Conservation (phyloP, 2,329 filamentous ascomycete genomes). For the Aspergillus fumigatus region DNA sequence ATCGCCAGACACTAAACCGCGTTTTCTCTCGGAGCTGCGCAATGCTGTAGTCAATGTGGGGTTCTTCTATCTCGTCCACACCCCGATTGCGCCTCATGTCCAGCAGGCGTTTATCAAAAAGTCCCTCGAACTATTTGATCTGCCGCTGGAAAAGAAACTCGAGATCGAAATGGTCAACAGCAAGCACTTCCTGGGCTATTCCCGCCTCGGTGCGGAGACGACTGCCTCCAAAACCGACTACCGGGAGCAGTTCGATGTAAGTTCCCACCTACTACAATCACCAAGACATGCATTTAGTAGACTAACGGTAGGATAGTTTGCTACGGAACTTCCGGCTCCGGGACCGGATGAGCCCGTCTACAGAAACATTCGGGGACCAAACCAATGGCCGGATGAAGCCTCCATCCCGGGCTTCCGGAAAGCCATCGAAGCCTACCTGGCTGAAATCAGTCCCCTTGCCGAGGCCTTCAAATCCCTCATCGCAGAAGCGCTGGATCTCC, state of each 20-base stretch:
- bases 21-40: slow-evolving; percentile 26
- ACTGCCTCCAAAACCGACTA: slow-evolving; percentile 30
- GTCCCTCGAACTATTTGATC: slow-evolving; percentile 40
- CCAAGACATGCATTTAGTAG: slow-evolving; percentile 19
- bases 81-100: slow-evolving; percentile 18
- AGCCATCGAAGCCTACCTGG: slow-evolving; percentile 27
- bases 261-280: background rate
- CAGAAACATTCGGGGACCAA: slow-evolving; percentile 32
- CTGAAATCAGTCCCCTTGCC: slow-evolving; percentile 21
- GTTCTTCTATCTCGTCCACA: slow-evolving; percentile 33
- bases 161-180: slow-evolving; percentile 44
- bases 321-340: slow-evolving; percentile 33
- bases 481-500: slow-evolving; percentile 31
- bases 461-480: slow-evolving; percentile 26
- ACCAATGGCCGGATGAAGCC: slow-evolving; percentile 35
- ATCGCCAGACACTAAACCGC: slow-evolving; percentile 17
- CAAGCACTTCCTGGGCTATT: slow-evolving; percentile 36
- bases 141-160: slow-evolving; percentile 44
- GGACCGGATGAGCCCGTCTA: slow-evolving; percentile 31
- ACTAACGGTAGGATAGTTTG: slow-evolving; percentile 35
- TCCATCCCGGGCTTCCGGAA: slow-evolving; percentile 29
- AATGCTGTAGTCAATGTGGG: slow-evolving; percentile 33
- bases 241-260: slow-evolving; percentile 35
- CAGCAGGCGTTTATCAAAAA: slow-evolving; percentile 32
- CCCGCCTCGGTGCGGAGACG: slow-evolving; percentile 30